Evolutionary conservation across 2,329 filamentous ascomycete genomes (phyloP).

Genomic region (Chrysoporthe puriensis): DNA sequence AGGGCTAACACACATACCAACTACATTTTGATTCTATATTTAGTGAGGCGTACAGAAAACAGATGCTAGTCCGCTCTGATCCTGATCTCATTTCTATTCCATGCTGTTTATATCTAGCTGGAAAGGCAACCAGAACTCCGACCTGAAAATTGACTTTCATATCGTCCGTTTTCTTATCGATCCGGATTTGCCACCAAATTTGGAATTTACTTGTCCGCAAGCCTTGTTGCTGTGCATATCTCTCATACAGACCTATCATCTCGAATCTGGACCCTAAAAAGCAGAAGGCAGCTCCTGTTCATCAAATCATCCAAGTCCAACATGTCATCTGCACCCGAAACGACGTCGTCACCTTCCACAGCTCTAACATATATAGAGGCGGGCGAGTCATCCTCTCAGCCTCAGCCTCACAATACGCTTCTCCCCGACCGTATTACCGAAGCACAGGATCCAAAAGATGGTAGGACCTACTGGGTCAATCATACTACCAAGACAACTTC

Average conservation of each 20-base stretch:
- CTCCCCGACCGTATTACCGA: neutral
- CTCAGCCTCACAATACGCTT: neutral
- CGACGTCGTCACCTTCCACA: neutral
- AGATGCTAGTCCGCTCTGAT: too few species aligned
- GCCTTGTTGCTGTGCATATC: too few species aligned
- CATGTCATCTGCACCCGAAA: neutral
- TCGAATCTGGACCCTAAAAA: neutral
- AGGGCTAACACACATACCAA: too few species aligned
- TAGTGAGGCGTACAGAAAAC: too few species aligned
- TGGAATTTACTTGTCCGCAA: too few species aligned
- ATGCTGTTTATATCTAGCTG: too few species aligned
- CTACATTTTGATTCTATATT: too few species aligned
- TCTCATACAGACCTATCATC: neutral
- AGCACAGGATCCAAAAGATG: neutral
- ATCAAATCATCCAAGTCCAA: neutral
- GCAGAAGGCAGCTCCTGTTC: neutral
- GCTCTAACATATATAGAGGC: neutral
- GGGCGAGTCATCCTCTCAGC: neutral
- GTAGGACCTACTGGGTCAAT: neutral
- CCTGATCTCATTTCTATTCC: too few species aligned
- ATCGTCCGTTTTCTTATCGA: too few species aligned
- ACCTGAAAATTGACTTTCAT: too few species aligned
- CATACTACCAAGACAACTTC: slow-evolving; percentile 1
- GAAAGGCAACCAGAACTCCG: too few species aligned
- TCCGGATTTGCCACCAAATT: too few species aligned